Evolutionary conservation across 768 basidiomycete species (phyloP).

Genomic region (Infundibulicybe gibba): DNA sequence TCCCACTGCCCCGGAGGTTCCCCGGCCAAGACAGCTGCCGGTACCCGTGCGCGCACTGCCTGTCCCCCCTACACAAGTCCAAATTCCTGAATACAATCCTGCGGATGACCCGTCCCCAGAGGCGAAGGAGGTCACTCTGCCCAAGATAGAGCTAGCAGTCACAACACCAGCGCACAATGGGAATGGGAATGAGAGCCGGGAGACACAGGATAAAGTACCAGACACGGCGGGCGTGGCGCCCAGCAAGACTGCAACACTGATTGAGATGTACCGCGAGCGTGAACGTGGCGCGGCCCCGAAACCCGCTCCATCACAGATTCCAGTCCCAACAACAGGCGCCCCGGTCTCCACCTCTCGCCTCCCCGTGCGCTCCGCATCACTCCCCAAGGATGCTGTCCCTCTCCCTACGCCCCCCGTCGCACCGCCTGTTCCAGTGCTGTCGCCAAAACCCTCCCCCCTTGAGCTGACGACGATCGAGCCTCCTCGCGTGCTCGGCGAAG

Average conservation of each 20-base stretch:
- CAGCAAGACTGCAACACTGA: conserved; percentile 73
- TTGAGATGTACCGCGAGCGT: conserved; percentile 82
- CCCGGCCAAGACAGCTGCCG: conserved; percentile 13
- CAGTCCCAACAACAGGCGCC: conserved; percentile 20
- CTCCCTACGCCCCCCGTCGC: conserved; percentile 18
- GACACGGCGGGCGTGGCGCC: conserved; percentile 21
- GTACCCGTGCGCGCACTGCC: conserved; percentile 5
- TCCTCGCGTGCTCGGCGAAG: conserved; percentile 32
- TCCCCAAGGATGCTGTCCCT: conserved; percentile 18
- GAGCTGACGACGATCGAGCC: conserved; percentile 27
- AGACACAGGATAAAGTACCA: conserved; percentile 1
- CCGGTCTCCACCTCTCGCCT: conserved; percentile 36
- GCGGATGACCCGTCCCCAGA: conserved; percentile 1
- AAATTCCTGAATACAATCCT: conserved; percentile 7
- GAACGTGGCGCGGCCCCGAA: conserved; percentile 45
- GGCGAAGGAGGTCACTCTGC: neutral
- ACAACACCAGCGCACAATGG: conserved; percentile 6
- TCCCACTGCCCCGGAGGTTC: conserved; percentile 1
- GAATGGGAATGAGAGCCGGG: conserved; percentile 9
- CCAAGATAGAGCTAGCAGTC: neutral
- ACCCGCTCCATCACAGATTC: conserved; percentile 17
- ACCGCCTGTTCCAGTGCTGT: conserved; percentile 19
- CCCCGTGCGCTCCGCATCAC: conserved; percentile 30
- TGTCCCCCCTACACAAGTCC: conserved; percentile 1
- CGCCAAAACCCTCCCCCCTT: conserved; percentile 19